Evolutionary conservation across 2,329 filamentous ascomycete species (phyloP), one percentile per base, ranked within the genome.

Genomic region (Dactylellina leptospora): DNA sequence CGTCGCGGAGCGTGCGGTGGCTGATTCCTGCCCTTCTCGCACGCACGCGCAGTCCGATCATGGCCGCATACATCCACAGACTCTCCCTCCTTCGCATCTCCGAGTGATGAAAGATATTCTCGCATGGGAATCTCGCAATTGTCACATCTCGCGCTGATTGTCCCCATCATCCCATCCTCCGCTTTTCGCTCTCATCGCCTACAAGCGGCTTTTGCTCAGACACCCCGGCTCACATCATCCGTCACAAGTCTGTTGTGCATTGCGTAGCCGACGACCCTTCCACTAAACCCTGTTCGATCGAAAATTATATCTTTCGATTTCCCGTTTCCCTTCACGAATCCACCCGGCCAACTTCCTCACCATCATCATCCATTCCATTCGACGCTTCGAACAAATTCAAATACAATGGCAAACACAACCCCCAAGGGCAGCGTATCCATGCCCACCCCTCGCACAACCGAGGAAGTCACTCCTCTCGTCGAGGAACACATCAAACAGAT

Each of bases 401-500:
- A 51, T 62, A 18, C n/a, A 40, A 42, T 11, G 22, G 2, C 36
- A 6, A 22, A 22, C 36, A 9, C 42, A 30, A 45, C 23, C 45
- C 18, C 30, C 30, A 33, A 33, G 30, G 42, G 45, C 51, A 58
- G 50, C 42, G 48, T 59, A 40, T 45, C 13, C 25, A 36, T 42
- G 11, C n/a, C 48, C 1, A 13, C 48, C 18, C 40, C 56, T 44
- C 56, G 48, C 25, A 55, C 50, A 3, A 70, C 33, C 42, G 58
- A 61, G 36, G 64, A 70, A 42, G 42, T 70, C 22, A 71, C 59
- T 36, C 58, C 62, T 25, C 59, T 53, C 30, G 63, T 76, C 56
- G 68, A 75, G 33, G 66, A 74, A 27, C 75, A 76, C 47, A 36
- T 75, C 55, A 47, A 47, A 30, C 55, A 73, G 25, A 69, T 76